phyloP scores from a whole-genome alignment of 2,329 filamentous ascomycete genomes.

The Endocalyx cinctus region DNA sequence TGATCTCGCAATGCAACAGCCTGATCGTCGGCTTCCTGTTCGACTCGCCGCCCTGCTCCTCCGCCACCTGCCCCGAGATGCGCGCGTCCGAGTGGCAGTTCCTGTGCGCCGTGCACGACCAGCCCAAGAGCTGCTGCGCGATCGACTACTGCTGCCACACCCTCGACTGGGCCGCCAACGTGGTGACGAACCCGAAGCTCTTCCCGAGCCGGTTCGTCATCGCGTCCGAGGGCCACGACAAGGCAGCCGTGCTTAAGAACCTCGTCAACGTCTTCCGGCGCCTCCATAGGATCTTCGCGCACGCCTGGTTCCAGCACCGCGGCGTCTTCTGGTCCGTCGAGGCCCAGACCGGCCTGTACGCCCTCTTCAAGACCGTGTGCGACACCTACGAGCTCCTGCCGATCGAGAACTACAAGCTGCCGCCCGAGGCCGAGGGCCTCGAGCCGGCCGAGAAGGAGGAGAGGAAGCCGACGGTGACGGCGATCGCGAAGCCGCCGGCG shows the following conservation, averaged over 20 bases:
- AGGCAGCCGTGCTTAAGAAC: conserved; percentile 67
- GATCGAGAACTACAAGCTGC: conserved; percentile 92
- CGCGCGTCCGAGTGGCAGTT: conserved; percentile 99
- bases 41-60: conserved; percentile 83
- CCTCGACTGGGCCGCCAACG: conserved; percentile 93
- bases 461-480: conserved; percentile 31
- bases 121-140: conserved; percentile 93
- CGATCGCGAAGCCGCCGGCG: conserved; percentile 21
- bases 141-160: conserved; percentile 99
- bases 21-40: conserved; percentile 91
- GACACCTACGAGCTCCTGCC: conserved; percentile 86
- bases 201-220: conserved; percentile 80
- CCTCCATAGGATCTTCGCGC: conserved; percentile 93
- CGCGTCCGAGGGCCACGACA: conserved; percentile 52
- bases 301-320: conserved; percentile 97
- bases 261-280: conserved; percentile 92
- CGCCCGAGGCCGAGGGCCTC: conserved; percentile 83
- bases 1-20: conserved; percentile 90
- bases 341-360: conserved; percentile 82
- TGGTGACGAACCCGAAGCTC: conserved; percentile 88
- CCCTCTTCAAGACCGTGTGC: conserved; percentile 96
- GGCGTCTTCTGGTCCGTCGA: conserved; percentile 95
- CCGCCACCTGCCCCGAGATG: conserved; percentile 93
- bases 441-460: conserved; percentile 50
- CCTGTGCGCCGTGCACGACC: conserved; percentile 93